Evolutionary conservation across 2,329 filamentous ascomycete species (phyloP).

Genomic region (Paracorniculantispora psalliotae): DNA sequence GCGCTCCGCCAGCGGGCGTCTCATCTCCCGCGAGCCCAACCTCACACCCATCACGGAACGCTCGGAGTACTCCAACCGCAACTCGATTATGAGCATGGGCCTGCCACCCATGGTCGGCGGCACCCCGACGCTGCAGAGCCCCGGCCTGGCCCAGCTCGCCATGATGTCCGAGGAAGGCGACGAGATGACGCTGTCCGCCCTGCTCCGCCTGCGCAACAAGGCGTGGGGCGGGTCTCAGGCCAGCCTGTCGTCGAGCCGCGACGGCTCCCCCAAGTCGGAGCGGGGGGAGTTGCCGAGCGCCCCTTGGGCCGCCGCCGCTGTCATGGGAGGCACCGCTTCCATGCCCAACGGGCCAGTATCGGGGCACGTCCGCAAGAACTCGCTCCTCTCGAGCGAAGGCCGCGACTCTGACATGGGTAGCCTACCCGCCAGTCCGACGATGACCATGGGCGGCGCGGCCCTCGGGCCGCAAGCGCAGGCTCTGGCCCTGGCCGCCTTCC

Average conservation of each 20-base stretch:
- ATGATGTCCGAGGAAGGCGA: conserved; percentile 52
- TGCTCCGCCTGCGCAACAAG: conserved; percentile 67
- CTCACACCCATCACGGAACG: conserved; percentile 94
- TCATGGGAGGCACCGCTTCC: conserved; percentile 5
- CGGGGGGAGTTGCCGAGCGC: conserved; percentile 44
- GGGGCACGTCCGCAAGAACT: conserved; percentile 47
- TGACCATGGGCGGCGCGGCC: conserved; percentile 37
- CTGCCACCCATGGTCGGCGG: conserved; percentile 36
- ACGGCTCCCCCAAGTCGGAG: conserved; percentile 47
- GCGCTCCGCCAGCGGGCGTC: conserved; percentile 67
- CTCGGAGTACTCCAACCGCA: conserved; percentile 92
- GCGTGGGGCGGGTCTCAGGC: conserved; percentile 79
- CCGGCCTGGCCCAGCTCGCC: conserved; percentile 73
- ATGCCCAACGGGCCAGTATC: conserved; percentile 18
- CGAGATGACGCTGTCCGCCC: conserved; percentile 67
- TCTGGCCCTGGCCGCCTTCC: not conserved
- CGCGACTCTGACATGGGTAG: conserved; percentile 45
- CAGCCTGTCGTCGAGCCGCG: conserved; percentile 56
- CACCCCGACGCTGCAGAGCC: conserved; percentile 53
- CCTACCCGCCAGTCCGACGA: conserved; percentile 45
- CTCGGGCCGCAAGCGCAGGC: conserved; percentile 6
- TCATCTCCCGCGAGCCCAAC: conserved; percentile 78
- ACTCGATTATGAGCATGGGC: conserved; percentile 74
- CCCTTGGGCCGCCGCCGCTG: conserved; percentile 28
- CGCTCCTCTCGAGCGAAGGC: conserved; percentile 44